Base-by-base conservation (phyloP, 2,329 filamentous ascomycete species). In the Cadophora sp. region DNA sequence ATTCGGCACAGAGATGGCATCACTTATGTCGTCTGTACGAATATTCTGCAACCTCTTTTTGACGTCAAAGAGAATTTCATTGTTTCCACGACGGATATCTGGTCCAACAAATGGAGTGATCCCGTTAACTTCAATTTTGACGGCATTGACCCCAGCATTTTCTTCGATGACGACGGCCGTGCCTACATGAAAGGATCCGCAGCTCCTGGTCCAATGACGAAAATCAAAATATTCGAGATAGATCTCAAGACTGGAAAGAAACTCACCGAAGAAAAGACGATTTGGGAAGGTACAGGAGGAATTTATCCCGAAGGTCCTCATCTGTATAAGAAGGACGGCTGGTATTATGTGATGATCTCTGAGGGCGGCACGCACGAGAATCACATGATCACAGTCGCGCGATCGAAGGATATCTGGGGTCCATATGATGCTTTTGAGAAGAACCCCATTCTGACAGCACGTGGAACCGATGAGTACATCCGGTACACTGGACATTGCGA, bases 321-420 rank as follows among this genome's bases (percentile, higher is more conserved):
- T 67, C 79, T 84, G 64, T 79, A 82, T 70, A 83, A 82, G 70
- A 80, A 79, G 77, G 81, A 74, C 22, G 78, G 75, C 1, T 83
- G 78, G 45, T 84, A 82, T 66, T 85, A 84, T 65, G 77, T 85
- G n/a, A 76, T 84, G 59, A 83, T 82, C 1, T 81, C 82, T 0
- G 82, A 85, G 69, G 83, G 83, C 0, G 84, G 83, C 1, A 85
- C 83, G 1, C 76, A 75, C 50, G 73, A 71, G 0, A 73, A 79
- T 39, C 82, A 84, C 62, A 77, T 77, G 51, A 76, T 81, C 27
- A 81, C 79, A 2, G 81, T 84, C 39, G 81, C 82, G 0, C 78
- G 83, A 2, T 78, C 81, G 0, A 72, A 70, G 4, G 70, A 74
- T 41, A 71, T 83, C 3, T 76, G 62, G 27, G 83, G 82, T 0